Evolutionary conservation across 495 filamentous ascomycete genomes (phyloP).

Genomic region (Monascus purpureus): DNA sequence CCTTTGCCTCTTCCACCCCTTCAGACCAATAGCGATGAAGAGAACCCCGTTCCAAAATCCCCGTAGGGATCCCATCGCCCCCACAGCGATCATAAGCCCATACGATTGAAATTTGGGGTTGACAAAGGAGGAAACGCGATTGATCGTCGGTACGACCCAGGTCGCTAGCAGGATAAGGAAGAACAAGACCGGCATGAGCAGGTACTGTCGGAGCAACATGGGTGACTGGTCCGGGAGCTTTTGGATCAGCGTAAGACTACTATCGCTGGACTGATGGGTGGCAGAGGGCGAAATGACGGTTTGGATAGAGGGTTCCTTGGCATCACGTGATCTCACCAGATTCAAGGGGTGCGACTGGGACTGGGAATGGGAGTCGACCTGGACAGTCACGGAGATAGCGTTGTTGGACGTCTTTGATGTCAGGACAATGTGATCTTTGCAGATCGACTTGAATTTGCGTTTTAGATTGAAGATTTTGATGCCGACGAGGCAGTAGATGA

Average conservation of each 20-base stretch:
- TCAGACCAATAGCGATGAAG: constrained; percentile 26
- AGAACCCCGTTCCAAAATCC: constrained; percentile 38
- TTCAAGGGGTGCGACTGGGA: no score
- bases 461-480: constrained; percentile 25
- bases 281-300: no score
- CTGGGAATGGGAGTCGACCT: no score
- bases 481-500: constrained; percentile 27
- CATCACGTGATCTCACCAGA: no score
- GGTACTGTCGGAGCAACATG: constrained; percentile 30
- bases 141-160: constrained; percentile 30
- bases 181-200: constrained; percentile 35
- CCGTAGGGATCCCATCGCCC: constrained; percentile 23
- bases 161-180: constrained; percentile 29
- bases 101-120: constrained; percentile 16
- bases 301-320: constrained; percentile 1
- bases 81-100: constrained; percentile 25
- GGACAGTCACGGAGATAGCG: constrained; percentile 5
- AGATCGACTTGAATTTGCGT: constrained; percentile 20
- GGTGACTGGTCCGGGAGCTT: constrained; percentile 11
- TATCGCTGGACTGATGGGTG: no score
- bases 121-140: constrained; percentile 25
- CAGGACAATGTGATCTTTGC: constrained; percentile 15
- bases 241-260: background rate
- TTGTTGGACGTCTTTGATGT: constrained; percentile 7
- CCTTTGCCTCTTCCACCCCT: constrained; percentile 17